phyloP scores from a whole-genome alignment of 2,329 filamentous ascomycete species.

The Aspergillus floridensis region DNA sequence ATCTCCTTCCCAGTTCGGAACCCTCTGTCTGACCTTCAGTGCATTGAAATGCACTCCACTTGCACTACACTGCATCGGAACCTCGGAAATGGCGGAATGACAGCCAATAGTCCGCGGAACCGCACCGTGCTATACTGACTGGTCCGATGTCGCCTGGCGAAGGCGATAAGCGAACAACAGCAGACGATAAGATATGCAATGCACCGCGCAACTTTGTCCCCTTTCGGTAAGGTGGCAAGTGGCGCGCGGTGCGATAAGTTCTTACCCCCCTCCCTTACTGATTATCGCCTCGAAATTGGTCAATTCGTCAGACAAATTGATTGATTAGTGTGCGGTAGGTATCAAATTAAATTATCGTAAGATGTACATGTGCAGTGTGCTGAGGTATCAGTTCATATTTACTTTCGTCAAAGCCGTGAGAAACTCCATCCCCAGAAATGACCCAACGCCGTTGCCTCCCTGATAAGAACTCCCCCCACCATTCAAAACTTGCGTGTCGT shows the following conservation, averaged over 20 bases:
- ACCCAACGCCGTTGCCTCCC: background rate
- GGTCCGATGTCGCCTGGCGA: background rate
- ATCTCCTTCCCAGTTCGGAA: background rate
- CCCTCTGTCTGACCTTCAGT: background rate
- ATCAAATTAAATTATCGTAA: background rate
- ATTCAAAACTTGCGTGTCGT: slow-evolving; percentile 11
- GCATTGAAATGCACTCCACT: no score
- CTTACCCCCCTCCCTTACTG: background rate
- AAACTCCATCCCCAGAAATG: background rate
- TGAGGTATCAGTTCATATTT: slow-evolving; percentile 3
- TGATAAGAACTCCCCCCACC: background rate
- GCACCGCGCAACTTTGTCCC: background rate
- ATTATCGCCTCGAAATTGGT: background rate
- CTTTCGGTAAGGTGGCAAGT: background rate
- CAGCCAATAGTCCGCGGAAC: background rate
- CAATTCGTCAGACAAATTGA: background rate
- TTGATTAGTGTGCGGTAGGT: background rate
- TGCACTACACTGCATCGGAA: background rate
- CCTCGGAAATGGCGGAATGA: background rate
- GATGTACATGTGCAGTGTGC: background rate
- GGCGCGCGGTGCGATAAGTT: background rate
- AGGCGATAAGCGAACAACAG: background rate
- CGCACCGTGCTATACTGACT: background rate
- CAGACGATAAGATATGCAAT: background rate
- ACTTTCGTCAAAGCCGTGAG: slow-evolving; percentile 5